Evolutionary conservation across 108 stramenopile species (phyloP).

Genomic region (Nannochloropsis oceanica): DNA sequence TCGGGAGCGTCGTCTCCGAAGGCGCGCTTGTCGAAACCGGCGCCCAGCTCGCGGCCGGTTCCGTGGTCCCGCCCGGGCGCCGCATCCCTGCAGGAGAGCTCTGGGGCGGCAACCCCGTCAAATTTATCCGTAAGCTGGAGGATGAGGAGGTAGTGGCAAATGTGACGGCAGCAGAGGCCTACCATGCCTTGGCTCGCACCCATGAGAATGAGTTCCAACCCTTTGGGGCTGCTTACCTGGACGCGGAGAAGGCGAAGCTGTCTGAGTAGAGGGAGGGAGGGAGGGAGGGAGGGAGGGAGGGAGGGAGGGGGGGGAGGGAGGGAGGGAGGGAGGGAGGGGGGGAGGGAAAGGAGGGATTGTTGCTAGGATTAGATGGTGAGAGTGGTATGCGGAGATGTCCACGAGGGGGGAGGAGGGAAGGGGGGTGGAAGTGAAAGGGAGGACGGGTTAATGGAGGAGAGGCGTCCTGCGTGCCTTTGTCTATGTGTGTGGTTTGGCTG

Average conservation of each 20-base stretch:
- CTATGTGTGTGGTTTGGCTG: too few relatives aligned
- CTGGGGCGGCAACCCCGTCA: conserved; percentile 36
- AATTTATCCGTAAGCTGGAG: conserved; percentile 26
- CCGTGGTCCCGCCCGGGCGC: conserved; percentile 25
- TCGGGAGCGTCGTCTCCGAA: conserved; percentile 24
- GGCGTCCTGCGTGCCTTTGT: too few relatives aligned
- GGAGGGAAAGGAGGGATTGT: background rate
- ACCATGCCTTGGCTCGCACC: background rate
- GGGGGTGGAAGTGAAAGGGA: too few relatives aligned
- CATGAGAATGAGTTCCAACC: conserved; percentile 36
- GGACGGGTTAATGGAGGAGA: too few relatives aligned
- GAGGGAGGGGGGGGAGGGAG: background rate
- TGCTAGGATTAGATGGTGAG: too few relatives aligned
- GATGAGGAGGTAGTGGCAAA: conserved; percentile 16
- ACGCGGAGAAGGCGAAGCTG: conserved; percentile 19
- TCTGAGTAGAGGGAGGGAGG: background rate
- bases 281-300: background rate
- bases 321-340: background rate
- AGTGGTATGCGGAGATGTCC: too few relatives aligned
- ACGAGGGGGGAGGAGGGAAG: too few relatives aligned
- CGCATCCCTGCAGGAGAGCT: conserved; percentile 29
- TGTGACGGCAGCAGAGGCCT: conserved; percentile 1
- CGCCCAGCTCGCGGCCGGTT: conserved; percentile 20
- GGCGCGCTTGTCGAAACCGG: conserved; percentile 27
- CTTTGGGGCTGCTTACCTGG: conserved; percentile 31